Conservation (phyloP, 768 basidiomycete species). For the Tulasnella calospora region DNA sequence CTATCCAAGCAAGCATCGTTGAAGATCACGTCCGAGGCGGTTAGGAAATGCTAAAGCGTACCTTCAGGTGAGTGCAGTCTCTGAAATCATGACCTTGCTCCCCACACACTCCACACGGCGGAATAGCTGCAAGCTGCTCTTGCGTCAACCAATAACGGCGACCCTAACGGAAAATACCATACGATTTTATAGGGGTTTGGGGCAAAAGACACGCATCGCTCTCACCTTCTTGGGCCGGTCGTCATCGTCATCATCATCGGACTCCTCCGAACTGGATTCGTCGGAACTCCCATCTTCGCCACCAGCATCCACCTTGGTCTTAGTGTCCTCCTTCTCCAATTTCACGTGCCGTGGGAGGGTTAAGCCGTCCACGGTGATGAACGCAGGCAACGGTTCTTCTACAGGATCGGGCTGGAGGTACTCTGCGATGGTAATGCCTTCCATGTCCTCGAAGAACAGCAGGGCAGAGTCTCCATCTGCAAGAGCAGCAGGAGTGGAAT, state of each 20-base stretch:
- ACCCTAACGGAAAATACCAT: neutral
- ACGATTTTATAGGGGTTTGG: neutral
- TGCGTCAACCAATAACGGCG: constrained; percentile 8
- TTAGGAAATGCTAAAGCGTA: neutral
- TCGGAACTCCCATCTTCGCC: neutral
- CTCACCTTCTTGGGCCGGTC: constrained; percentile 11
- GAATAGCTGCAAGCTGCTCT: neutral
- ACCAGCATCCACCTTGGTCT: neutral
- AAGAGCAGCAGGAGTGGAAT: neutral
- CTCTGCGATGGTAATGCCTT: neutral
- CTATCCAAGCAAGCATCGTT: neutral
- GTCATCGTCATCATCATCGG: neutral
- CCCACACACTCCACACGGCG: constrained; percentile 9
- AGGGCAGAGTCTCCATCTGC: neutral
- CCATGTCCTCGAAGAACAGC: constrained; percentile 1
- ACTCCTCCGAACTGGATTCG: neutral
- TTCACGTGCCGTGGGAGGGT: constrained; percentile 10
- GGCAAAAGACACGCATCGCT: neutral
- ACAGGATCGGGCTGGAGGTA: neutral
- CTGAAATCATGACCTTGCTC: constrained; percentile 3
- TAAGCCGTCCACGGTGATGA: neutral
- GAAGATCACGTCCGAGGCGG: neutral
- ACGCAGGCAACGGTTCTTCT: neutral
- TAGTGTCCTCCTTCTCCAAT: constrained; percentile 1
- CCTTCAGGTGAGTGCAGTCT: constrained; percentile 16